Conservation (phyloP, 208 protist genomes). For the Angomonas desouzai region DNA sequence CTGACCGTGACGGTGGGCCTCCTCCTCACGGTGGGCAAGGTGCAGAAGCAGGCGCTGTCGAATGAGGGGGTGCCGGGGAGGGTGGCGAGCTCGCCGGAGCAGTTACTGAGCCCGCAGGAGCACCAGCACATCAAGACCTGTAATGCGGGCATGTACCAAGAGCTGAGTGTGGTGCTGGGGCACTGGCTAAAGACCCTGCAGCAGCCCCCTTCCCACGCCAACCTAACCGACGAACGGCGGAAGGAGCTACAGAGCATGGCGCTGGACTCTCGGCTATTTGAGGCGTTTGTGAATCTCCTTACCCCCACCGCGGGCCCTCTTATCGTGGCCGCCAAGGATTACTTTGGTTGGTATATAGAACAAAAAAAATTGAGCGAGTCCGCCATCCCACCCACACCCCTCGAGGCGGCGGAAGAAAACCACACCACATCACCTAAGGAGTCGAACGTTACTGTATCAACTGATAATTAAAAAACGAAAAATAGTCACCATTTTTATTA, state of each 20-base stretch:
- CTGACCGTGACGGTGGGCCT: constrained; percentile 48
- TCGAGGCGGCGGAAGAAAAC: not conserved
- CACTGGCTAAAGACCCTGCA: constrained; percentile 54
- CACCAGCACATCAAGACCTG: constrained; percentile 82
- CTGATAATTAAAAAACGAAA: not conserved
- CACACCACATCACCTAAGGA: not conserved
- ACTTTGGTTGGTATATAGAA: constrained; percentile 74
- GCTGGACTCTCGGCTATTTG: constrained; percentile 49
- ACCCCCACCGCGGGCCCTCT: constrained; percentile 48
- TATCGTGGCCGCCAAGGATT: constrained; percentile 66
- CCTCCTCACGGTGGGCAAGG: constrained; percentile 36
- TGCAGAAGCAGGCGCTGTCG: constrained; percentile 31
- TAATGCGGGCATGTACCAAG: constrained; percentile 82
- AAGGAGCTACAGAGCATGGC: constrained; percentile 39
- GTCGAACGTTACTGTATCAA: not conserved
- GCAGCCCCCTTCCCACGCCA: constrained; percentile 15
- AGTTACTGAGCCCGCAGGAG: constrained; percentile 59
- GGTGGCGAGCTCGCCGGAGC: constrained; percentile 32
- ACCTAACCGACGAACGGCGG: constrained; percentile 12
- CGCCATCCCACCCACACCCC: not conserved
- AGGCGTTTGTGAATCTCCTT: constrained; percentile 62
- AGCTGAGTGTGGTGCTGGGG: constrained; percentile 63
- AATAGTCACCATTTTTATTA: not conserved
- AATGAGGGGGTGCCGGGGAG: constrained; percentile 12
- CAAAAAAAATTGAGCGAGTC: constrained; percentile 14